Conservation (phyloP, 306 rosid genomes). For the Adenanthera pavonina region DNA sequence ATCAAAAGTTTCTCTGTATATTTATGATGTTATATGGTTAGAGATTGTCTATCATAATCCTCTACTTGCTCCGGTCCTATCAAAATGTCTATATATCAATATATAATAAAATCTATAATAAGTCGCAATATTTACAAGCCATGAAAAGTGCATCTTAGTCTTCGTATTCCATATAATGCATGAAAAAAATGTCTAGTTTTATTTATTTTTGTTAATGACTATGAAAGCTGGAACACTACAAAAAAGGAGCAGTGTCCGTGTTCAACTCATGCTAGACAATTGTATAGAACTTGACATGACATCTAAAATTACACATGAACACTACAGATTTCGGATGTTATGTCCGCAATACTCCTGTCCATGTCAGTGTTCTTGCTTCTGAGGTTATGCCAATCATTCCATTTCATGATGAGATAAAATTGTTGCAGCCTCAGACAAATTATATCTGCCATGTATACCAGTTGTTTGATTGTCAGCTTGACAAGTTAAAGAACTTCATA, state of each 20-base stretch:
- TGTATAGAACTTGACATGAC: background rate
- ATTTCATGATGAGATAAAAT: slow-evolving; percentile 13
- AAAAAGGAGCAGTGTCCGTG: background rate
- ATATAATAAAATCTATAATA: no score
- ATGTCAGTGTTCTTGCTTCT: background rate
- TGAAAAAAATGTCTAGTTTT: no score
- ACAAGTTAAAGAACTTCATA: slow-evolving; percentile 5
- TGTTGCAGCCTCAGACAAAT: background rate
- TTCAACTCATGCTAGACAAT: background rate
- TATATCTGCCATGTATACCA: background rate
- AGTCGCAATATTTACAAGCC: no score
- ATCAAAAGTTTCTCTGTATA: background rate
- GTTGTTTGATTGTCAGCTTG: slow-evolving; percentile 21
- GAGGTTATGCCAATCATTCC: background rate
- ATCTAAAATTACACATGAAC: background rate
- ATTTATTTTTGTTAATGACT: background rate
- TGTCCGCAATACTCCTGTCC: no score
- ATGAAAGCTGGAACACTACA: background rate
- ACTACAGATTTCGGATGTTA: background rate
- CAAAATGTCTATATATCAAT: no score
- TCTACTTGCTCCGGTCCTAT: background rate
- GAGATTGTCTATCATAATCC: background rate
- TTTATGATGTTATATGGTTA: background rate
- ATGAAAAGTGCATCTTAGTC: no score
- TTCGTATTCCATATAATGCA: no score